A percentile compares a stretch with the other conserved stretches of the same genome.
These are phyloP conservation scores for Orbilia ellipsospora DNA, from an alignment of 2,329 filamentous ascomycete species.

Conservation along the genomic window DNA sequence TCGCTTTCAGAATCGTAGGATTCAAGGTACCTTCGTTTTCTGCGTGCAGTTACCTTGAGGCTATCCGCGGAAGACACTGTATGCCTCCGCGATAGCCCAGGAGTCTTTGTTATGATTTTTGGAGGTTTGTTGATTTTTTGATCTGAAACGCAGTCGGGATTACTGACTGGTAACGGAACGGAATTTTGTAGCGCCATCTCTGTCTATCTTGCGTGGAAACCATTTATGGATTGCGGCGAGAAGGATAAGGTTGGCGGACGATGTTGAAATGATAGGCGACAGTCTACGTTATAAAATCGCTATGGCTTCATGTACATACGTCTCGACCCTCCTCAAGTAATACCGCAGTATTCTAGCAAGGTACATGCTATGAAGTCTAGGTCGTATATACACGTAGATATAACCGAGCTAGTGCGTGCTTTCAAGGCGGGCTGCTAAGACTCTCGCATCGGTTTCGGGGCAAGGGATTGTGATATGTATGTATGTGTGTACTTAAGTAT, in stretches of 20 bases:
- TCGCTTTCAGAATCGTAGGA: slow-evolving; percentile 34
- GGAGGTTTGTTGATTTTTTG: neutral
- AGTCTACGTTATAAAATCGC: no score
- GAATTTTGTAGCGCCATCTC: no score
- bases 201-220: neutral
- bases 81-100: slow-evolving; percentile 23
- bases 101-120: slow-evolving; percentile 11
- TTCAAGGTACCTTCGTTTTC: slow-evolving; percentile 32
- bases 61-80: slow-evolving; percentile 21
- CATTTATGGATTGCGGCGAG: neutral
- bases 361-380: no score
- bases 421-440: no score
- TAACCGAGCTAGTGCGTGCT: no score
- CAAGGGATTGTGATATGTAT: no score
- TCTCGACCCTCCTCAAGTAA: no score
- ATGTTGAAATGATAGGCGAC: neutral
- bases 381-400: no score
- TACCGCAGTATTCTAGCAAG: no score
- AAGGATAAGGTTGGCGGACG: neutral
- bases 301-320: no score
- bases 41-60: neutral
- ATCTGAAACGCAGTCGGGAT: slow-evolving; percentile 6
- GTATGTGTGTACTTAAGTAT: no score
- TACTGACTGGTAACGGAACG: slow-evolving; percentile 1
- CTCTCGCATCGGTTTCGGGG: no score